Base-by-base conservation (phyloP, 2,329 filamentous ascomycete genomes). In the Xylariomycetidae sp. region DNA sequence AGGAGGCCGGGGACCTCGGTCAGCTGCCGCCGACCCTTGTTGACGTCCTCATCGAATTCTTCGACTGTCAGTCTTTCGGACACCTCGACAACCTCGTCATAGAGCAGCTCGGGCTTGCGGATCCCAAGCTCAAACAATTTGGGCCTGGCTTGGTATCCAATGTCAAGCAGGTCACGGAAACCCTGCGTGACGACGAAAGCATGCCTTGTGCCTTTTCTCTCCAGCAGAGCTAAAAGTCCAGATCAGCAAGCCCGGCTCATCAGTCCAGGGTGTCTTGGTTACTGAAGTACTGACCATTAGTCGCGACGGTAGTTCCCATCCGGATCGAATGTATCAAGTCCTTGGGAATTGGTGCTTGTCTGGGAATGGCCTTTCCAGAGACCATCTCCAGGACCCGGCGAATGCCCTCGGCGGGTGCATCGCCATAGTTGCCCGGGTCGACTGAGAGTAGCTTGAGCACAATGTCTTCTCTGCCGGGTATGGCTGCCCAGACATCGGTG, bases 361-460 rank as follows among this genome's bases (percentile, higher is more conserved):
- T 30, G 2, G 54, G 75, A 17, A 83, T 80, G 6, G 75, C 64
- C 31, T 66, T 65, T 33, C 71, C 72, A 1, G 71, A 72, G 51
- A 79, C 79, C 22, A 60, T 68, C 32, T 76, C 76, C 12, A 85
- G 67, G 1, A 85, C 67, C 6, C 81, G 69, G 7, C 81, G 69
- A 34, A 85, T 83, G 13, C 79, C 80, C 61, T 85, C 81, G 12
- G 83, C 65, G 0, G 81, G 81, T 2, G 81, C 81, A 61, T 85
- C 81, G 25, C 75, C 64, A 54, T 85, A 85, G 54, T 83, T 84
- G 19, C 67, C 60, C 0, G 81, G 80, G 47, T 86, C 82, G 43
- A 83, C 82, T 0, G 82, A 87, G 10, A 88, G 68, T 1, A 88
- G 65, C 54, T 87, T 87, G 56, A 87, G 81, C 32, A 85, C 62